phyloP scores from a whole-genome alignment of 2,329 filamentous ascomycete genomes.

The Fusarium sp. region DNA sequence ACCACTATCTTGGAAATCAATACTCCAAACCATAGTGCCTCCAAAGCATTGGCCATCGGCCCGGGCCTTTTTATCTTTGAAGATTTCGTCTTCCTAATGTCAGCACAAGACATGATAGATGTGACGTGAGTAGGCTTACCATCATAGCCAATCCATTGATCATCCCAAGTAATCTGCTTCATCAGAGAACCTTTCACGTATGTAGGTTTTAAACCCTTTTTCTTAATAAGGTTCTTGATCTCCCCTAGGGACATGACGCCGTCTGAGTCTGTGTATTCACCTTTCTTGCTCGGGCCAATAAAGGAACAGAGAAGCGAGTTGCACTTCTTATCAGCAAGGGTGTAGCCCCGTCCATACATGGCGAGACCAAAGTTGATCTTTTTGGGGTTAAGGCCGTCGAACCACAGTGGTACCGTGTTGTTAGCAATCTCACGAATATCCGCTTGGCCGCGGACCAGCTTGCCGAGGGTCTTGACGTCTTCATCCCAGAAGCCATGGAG shows the following conservation, averaged over 20 bases:
- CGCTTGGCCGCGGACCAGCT: constrained; percentile 52
- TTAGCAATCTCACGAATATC: constrained; percentile 55
- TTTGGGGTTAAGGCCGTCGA: constrained; percentile 50
- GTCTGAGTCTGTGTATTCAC: constrained; percentile 39
- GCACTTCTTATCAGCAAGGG: constrained; percentile 44
- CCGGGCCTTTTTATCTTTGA: constrained; percentile 11
- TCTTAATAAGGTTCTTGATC: constrained; percentile 45
- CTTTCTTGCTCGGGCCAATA: constrained; percentile 42
- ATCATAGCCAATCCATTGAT: constrained; percentile 42
- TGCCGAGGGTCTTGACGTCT: constrained; percentile 46
- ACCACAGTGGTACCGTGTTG: constrained; percentile 54
- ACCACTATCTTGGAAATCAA: constrained; percentile 9
- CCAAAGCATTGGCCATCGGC: constrained; percentile 19
- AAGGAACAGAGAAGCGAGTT: constrained; percentile 41
- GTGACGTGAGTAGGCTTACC: background rate
- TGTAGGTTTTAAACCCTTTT: constrained; percentile 27
- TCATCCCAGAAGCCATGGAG: constrained; percentile 57
- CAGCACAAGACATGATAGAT: too few relatives aligned
- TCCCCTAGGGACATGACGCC: constrained; percentile 48
- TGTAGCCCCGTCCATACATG: constrained; percentile 60
- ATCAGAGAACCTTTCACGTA: constrained; percentile 17
- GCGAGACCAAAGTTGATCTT: constrained; percentile 60
- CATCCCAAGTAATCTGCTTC: constrained; percentile 32
- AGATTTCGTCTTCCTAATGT: constrained; percentile 23
- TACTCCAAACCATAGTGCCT: constrained; percentile 25